Conservation (phyloP, 345 rosid genomes). For the Populus davidiana region DNA sequence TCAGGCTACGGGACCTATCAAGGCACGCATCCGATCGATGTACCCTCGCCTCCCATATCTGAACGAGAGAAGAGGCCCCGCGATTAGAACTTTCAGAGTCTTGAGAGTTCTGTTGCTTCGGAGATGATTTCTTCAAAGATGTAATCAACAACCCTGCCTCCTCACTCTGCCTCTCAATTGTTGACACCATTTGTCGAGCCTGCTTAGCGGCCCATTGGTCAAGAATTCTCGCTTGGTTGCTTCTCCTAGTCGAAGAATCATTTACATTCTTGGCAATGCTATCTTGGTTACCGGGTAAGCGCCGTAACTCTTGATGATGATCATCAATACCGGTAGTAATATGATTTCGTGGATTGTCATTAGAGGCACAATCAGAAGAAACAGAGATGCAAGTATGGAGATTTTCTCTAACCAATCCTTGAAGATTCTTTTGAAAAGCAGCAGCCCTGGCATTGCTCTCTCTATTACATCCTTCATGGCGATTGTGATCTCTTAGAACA, state of each 20-base stretch:
- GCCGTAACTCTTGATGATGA: not conserved
- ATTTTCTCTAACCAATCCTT: conserved; percentile 59
- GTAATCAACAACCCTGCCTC: conserved; percentile 25
- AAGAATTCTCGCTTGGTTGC: conserved; percentile 25
- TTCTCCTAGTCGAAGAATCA: conserved; percentile 16
- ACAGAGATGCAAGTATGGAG: conserved; percentile 38
- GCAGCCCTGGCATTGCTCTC: conserved; percentile 40
- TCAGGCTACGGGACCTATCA: conserved; percentile 32
- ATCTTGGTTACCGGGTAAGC: conserved; percentile 10
- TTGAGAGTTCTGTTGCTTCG: not conserved
- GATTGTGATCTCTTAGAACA: conserved; percentile 52
- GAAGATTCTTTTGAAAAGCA: conserved; percentile 54
- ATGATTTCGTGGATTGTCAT: conserved; percentile 16
- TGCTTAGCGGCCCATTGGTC: conserved; percentile 48
- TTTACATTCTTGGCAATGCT: not conserved
- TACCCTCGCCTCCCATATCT: conserved; percentile 83
- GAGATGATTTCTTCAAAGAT: conserved; percentile 10
- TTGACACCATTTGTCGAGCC: conserved; percentile 39
- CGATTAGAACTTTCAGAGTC: not conserved
- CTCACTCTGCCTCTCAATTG: conserved; percentile 29
- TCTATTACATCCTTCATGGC: conserved; percentile 40
- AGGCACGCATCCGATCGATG: not conserved
- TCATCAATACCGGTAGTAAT: not conserved
- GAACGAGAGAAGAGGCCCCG: conserved; percentile 84
- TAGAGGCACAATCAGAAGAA: conserved; percentile 17